Evolutionary conservation across 2,329 filamentous ascomycete species (phyloP), one percentile per base, ranked within the genome.

Genomic region (Colletotrichum australisinense): DNA sequence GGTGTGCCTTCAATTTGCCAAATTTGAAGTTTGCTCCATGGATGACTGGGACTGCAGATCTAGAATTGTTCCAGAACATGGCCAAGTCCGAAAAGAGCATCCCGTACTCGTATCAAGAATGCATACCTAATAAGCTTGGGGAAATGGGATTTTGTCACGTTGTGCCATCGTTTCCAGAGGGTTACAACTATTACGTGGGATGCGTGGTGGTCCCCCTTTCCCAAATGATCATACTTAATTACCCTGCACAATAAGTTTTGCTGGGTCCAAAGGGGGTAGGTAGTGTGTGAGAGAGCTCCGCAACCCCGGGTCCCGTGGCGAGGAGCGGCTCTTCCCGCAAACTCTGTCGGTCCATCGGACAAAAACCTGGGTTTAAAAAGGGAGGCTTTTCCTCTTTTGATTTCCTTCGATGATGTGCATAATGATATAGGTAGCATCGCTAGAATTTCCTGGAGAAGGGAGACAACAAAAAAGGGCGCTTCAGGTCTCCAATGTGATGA

Each of bases 61-160:
- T n/a, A n/a, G 19, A 46, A 12, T 12, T 24, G 62, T 26, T 63
- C 62, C 35, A 63, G 62, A 55, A 63, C 62, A 63, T 35, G 62
- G 62, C 62, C 62, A 12, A 38, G 46, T 24, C 46, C 42, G 30
- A 22, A 22, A 35, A 35, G 32, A 35, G 32, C 32, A 35, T 35
- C 32, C 32, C 32, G 32, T 35, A 5, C 5, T 46, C n/a, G 6
- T 28, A 19, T 24, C 11, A 8, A 52, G 11, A 16, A 22, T 26
- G 12, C 26, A 52, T 30, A n/a, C n/a, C n/a, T n/a, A 28, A 7
- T 6, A 9, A 5, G n/a, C 9, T 24, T n/a, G 24, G 42, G 38
- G 16, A 11, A 5, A 12, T 11, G 32, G 32, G 32, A 11, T 5
- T 12, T 35, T 35, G 11, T 35, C 32, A 35, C 11, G 7, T 52